A percentile compares a stretch with the other conserved stretches of the same genome.
These are phyloP conservation scores for Clonostachys solani DNA, from an alignment of 2,329 filamentous ascomycete genomes.

Conservation along the genomic window DNA sequence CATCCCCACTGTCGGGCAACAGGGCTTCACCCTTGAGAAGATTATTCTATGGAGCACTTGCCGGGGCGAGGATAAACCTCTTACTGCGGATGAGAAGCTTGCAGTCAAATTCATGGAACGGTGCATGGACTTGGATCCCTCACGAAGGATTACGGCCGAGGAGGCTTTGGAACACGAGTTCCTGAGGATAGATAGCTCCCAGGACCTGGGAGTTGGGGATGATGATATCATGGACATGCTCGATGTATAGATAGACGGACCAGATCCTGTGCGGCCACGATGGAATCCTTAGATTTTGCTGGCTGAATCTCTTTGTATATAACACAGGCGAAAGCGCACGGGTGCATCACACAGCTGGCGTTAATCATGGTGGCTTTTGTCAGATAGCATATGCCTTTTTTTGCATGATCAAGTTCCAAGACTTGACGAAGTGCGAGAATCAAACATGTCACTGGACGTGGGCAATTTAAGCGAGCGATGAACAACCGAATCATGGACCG, in stretches of 20 bases:
- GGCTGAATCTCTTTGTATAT: no score
- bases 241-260: neutral
- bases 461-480: no score
- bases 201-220: constrained; percentile 17
- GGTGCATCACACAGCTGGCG: no score
- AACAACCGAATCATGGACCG: constrained; percentile 17
- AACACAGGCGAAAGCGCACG: no score
- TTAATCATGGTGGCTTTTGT: no score
- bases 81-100: constrained; percentile 65
- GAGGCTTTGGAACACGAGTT: constrained; percentile 74
- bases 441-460: no score
- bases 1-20: constrained; percentile 83
- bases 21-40: constrained; percentile 85
- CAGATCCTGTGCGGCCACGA: no score
- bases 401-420: no score
- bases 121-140: constrained; percentile 74
- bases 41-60: constrained; percentile 95
- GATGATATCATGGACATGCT: constrained; percentile 50
- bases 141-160: constrained; percentile 67
- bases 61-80: constrained; percentile 53
- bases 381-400: no score
- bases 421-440: no score
- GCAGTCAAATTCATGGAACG: constrained; percentile 68
- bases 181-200: constrained; percentile 29
- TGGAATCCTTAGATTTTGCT: no score